A percentile compares a stretch with the other conserved stretches of the same genome.
These are phyloP conservation scores for Skeletonema marinoi DNA, from an alignment of 108 stramenopile genomes.

Conservation along the genomic window DNA sequence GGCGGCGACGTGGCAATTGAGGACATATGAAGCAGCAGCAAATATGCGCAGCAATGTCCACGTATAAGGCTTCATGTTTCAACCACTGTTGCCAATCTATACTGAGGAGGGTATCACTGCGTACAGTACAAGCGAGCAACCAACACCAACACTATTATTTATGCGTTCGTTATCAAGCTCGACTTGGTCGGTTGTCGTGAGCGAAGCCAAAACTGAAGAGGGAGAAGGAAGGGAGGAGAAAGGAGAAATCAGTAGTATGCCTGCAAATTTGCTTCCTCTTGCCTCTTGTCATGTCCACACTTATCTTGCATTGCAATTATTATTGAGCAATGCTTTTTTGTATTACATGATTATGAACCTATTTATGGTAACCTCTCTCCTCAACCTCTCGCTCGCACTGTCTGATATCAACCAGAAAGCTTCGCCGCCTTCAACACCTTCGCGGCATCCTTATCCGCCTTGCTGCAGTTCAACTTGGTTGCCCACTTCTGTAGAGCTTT, in stretches of 20 bases:
- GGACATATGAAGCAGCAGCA: background rate
- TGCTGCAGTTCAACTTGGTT: conserved; percentile 69
- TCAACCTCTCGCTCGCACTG: background rate
- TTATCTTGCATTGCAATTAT: too few relatives aligned
- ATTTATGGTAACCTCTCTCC: background rate
- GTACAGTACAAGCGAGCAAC: too few relatives aligned
- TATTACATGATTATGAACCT: conserved; percentile 3
- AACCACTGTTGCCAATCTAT: background rate
- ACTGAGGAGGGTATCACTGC: background rate
- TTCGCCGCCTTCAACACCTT: conserved; percentile 76
- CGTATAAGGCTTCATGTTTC: conserved; percentile 1
- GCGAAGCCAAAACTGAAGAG: too few relatives aligned
- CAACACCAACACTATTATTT: background rate
- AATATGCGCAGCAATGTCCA: background rate
- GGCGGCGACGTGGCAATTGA: conserved; percentile 3
- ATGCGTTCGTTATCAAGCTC: too few relatives aligned
- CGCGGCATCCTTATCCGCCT: conserved; percentile 83
- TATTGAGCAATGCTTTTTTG: background rate
- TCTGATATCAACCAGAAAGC: conserved; percentile 7
- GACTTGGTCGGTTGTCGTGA: too few relatives aligned
- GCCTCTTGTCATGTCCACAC: too few relatives aligned
- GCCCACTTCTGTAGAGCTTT: conserved; percentile 79
- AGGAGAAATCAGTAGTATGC: too few relatives aligned
- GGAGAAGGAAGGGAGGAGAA: too few relatives aligned
- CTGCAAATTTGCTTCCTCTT: too few relatives aligned